Evolutionary conservation across 352 stramenopile species (phyloP).

Genomic region (Phytophthora boehmeriae): DNA sequence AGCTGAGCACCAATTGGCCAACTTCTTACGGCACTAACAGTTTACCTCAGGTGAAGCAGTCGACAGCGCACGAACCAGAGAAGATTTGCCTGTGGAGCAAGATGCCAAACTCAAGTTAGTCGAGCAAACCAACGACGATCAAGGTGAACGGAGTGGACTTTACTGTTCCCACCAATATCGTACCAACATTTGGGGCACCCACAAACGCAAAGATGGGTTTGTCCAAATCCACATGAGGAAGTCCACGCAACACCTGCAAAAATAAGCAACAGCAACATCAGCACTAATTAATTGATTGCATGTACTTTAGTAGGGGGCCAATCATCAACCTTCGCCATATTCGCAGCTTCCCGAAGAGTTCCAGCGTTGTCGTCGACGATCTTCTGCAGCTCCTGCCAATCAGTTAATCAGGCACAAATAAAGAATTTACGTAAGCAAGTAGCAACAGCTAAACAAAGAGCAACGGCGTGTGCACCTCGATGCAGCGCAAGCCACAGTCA

Average conservation of each 20-base stretch:
- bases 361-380: slow-evolving; percentile 49
- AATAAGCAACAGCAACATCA: background rate
- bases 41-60: slow-evolving; percentile 81
- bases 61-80: slow-evolving; percentile 76
- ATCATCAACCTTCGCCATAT: slow-evolving; percentile 62
- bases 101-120: background rate
- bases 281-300: background rate
- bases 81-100: slow-evolving; percentile 72
- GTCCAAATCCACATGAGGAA: slow-evolving; percentile 81
- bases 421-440: background rate
- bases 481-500: slow-evolving; percentile 76
- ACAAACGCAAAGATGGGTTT: slow-evolving; percentile 88
- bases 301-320: background rate
- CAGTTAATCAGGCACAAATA: background rate
- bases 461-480: slow-evolving; percentile 48
- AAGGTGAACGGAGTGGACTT: background rate
- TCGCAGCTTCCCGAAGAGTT: slow-evolving; percentile 51
- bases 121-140: background rate
- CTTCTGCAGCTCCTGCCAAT: slow-evolving; percentile 45
- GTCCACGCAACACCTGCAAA: slow-evolving; percentile 63
- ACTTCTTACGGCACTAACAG: background rate
- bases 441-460: background rate
- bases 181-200: slow-evolving; percentile 84
- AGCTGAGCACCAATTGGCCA: background rate
- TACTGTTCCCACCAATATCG: slow-evolving; percentile 6